A percentile compares a stretch with the other conserved stretches of the same genome.
Conservation (phyloP, 2,329 filamentous ascomycete genomes). For the Phaeosphaeriaceae sp. region DNA sequence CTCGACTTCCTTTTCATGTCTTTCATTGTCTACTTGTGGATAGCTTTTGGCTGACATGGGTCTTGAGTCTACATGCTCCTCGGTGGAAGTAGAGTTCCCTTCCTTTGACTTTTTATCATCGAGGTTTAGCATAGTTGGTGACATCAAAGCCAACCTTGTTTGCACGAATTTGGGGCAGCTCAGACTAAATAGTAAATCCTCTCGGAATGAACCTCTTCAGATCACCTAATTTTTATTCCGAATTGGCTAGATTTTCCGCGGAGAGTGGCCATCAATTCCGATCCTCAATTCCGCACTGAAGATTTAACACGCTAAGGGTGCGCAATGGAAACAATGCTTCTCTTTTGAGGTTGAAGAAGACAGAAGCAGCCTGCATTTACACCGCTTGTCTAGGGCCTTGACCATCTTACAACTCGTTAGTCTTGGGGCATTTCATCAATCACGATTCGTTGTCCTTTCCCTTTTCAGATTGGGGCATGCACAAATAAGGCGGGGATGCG, state of each 20-base stretch:
- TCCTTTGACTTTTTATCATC: constrained; percentile 23
- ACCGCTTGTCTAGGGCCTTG: background rate
- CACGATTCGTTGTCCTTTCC: constrained; percentile 34
- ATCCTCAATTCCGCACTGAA: background rate
- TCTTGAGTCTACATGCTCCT: constrained; percentile 22
- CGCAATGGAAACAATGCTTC: background rate
- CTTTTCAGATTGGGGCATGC: constrained; percentile 6
- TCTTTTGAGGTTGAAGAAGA: no score
- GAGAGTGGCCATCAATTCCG: background rate
- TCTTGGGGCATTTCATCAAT: constrained; percentile 13
- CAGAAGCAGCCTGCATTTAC: background rate
- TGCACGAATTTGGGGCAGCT: background rate
- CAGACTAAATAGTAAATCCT: background rate
- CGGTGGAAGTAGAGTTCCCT: constrained; percentile 12
- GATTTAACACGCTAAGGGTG: background rate
- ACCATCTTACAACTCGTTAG: background rate
- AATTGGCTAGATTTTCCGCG: constrained; percentile 3
- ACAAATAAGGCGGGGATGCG: constrained; percentile 29
- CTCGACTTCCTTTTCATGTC: constrained; percentile 4
- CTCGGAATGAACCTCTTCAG: background rate
- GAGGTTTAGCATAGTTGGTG: constrained; percentile 19
- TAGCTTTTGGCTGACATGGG: constrained; percentile 15
- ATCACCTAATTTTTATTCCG: background rate
- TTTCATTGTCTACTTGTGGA: constrained; percentile 1
- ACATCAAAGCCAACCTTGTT: background rate